phyloP scores from a whole-genome alignment of 148 eudicot species.

The Silene conica region DNA sequence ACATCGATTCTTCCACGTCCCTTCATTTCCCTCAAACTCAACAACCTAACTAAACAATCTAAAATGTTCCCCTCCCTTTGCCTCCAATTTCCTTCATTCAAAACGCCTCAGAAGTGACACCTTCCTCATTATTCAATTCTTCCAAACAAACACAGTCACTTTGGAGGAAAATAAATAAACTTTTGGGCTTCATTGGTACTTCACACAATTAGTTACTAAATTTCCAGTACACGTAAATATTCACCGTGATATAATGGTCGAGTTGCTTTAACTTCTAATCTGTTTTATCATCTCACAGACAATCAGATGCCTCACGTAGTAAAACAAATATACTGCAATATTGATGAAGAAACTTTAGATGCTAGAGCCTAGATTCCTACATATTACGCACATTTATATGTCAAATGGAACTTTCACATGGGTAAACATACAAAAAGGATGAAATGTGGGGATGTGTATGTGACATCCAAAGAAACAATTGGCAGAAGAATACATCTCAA shows the following conservation, averaged over 20 bases:
- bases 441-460: neutral
- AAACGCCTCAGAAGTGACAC: neutral
- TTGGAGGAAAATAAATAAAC: too few species aligned
- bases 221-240: neutral
- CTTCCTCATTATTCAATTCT: neutral
- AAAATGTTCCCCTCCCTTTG: neutral
- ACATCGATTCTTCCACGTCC: neutral
- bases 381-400: neutral
- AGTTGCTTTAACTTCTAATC: neutral
- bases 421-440: neutral
- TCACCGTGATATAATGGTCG: neutral
- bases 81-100: neutral
- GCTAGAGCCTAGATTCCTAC: neutral
- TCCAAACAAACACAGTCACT: too few species aligned
- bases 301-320: too few species aligned
- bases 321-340: neutral
- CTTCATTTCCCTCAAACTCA: neutral
- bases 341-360: neutral
- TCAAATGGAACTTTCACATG: neutral
- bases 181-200: neutral
- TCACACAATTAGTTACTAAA: neutral
- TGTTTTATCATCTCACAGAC: too few species aligned
- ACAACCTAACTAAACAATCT: neutral
- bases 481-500: conserved; percentile 5
- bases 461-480: neutral